Evolutionary conservation across 208 protist genomes (phyloP).

Genomic region (Balamuthia mandrillaris): DNA sequence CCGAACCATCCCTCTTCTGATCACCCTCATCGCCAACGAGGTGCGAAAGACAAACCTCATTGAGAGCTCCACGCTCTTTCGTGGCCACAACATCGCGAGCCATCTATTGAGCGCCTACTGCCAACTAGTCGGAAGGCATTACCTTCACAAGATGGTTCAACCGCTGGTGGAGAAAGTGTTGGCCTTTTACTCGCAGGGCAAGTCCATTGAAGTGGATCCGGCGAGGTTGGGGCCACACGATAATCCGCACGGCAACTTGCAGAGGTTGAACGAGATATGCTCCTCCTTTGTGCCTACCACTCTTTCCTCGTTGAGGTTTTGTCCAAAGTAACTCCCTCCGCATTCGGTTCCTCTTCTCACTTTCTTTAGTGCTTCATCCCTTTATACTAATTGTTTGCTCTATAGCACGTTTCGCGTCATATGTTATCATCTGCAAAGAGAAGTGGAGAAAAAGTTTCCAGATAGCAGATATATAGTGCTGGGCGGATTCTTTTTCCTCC

Average conservation of each 20-base stretch:
- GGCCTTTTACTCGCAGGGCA: neutral
- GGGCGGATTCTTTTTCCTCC: neutral
- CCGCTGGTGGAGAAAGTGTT: conserved; percentile 1
- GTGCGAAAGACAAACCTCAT: neutral
- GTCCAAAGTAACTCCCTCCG: neutral
- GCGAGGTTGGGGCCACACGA: neutral
- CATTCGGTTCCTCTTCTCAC: neutral
- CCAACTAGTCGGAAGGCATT: neutral
- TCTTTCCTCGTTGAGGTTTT: neutral
- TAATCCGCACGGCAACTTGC: neutral
- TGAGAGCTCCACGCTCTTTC: neutral
- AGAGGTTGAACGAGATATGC: neutral
- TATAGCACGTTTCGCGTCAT: neutral
- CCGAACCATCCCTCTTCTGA: neutral
- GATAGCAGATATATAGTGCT: neutral
- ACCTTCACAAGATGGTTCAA: neutral
- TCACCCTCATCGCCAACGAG: neutral
- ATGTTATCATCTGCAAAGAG: neutral
- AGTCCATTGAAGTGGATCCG: neutral
- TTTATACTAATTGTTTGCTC: neutral
- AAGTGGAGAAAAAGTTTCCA: conserved; percentile 1
- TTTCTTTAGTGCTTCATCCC: neutral
- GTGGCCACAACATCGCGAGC: neutral
- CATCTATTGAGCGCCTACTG: neutral
- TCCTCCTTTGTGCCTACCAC: neutral